These are phyloP conservation scores for Jaapia argillacea DNA, from an alignment of 768 basidiomycete genomes.

Conservation along the genomic window DNA sequence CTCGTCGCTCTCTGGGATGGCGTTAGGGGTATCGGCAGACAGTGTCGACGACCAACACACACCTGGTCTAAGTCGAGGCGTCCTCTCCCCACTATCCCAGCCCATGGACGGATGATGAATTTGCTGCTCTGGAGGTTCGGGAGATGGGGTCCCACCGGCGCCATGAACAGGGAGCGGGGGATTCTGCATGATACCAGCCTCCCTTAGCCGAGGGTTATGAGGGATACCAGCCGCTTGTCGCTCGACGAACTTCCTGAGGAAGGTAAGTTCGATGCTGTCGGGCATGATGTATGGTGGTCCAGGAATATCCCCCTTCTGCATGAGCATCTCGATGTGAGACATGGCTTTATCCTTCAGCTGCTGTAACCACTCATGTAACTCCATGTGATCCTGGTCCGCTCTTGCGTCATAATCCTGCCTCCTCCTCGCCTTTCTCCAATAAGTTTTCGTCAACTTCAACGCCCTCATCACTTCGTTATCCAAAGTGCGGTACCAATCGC, in stretches of 20 bases:
- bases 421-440: slow-evolving; percentile 68
- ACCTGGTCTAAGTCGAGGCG: too few species aligned
- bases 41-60: too few species aligned
- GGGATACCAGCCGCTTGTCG: slow-evolving; percentile 65
- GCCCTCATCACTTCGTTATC: slow-evolving; percentile 74
- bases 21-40: too few species aligned
- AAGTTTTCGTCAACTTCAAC: slow-evolving; percentile 77
- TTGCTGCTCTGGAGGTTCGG: too few species aligned
- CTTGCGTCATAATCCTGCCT: slow-evolving; percentile 80
- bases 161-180: slow-evolving; percentile 8
- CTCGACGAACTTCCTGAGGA: slow-evolving; percentile 77
- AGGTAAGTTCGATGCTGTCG: slow-evolving; percentile 66
- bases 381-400: slow-evolving; percentile 86
- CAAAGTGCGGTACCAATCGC: slow-evolving; percentile 75
- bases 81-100: too few species aligned
- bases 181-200: slow-evolving; percentile 18
- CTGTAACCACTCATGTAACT: slow-evolving; percentile 80
- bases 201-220: slow-evolving; percentile 74
- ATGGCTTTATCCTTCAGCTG: slow-evolving; percentile 85
- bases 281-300: slow-evolving; percentile 78
- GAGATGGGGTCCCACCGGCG: slow-evolving; percentile 9
- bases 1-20: background rate
- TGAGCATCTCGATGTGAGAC: slow-evolving; percentile 78
- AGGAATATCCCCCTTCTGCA: slow-evolving; percentile 83
- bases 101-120: too few species aligned